Evolutionary conservation across 208 protist species (phyloP).

Genomic region (Spongospora subterranea): DNA sequence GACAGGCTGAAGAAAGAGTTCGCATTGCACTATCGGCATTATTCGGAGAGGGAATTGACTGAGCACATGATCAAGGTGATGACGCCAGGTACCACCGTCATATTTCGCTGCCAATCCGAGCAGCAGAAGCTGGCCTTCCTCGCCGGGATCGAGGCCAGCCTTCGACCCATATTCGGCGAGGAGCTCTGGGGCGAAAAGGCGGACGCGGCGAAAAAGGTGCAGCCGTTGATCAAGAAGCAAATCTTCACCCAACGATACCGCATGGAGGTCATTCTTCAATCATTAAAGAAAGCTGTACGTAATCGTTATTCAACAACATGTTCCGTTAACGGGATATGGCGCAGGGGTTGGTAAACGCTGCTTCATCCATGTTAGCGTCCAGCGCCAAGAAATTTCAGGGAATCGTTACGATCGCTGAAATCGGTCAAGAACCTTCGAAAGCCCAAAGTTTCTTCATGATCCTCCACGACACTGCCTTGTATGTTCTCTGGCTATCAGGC

Average conservation of each 20-base stretch:
- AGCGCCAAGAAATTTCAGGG: slow-evolving; percentile 36
- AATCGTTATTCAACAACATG: too few species aligned
- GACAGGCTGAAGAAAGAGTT: too few species aligned
- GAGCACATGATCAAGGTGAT: slow-evolving; percentile 15
- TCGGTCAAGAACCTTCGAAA: not conserved
- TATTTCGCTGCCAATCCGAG: not conserved
- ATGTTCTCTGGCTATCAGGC: not conserved
- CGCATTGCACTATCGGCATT: too few species aligned
- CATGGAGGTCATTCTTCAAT: not conserved
- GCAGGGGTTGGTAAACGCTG: slow-evolving; percentile 7
- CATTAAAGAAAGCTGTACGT: not conserved
- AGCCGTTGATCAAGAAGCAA: slow-evolving; percentile 17
- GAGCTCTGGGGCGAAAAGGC: not conserved
- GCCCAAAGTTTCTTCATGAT: not conserved
- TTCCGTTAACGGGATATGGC: not conserved
- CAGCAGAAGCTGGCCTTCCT: not conserved
- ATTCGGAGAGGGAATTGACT: not conserved
- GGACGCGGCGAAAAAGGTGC: not conserved
- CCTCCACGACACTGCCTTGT: slow-evolving; percentile 24
- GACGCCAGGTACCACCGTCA: not conserved
- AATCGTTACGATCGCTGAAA: not conserved
- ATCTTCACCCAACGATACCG: slow-evolving; percentile 25
- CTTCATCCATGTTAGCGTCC: slow-evolving; percentile 27
- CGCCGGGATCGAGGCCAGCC: not conserved
- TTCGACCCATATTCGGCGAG: not conserved